Conservation (phyloP, 2,329 filamentous ascomycete genomes). For the Ophiostoma triangulosporum region DNA sequence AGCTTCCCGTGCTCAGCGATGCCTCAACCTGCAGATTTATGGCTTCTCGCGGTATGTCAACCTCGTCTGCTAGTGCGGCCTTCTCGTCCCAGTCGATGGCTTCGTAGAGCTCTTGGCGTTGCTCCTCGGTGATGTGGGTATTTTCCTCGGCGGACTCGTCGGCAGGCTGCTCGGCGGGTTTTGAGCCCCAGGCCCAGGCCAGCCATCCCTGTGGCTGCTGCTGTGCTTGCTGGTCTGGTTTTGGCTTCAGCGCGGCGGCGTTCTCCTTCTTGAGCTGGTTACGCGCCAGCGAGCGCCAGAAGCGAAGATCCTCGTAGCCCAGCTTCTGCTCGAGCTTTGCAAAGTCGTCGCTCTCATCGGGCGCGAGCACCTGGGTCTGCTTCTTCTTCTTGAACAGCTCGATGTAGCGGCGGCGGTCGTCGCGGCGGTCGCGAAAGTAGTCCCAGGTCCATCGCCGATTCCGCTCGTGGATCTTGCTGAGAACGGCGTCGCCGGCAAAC, state of each 20-base stretch:
- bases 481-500: slow-evolving; percentile 79
- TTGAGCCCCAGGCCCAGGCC: slow-evolving; percentile 81
- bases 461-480: slow-evolving; percentile 87
- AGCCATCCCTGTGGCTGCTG: slow-evolving; percentile 70
- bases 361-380: slow-evolving; percentile 54
- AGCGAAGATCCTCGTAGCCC: slow-evolving; percentile 86
- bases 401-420: slow-evolving; percentile 81
- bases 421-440: slow-evolving; percentile 83
- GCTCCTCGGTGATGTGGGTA: slow-evolving; percentile 83
- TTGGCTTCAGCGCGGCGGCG: slow-evolving; percentile 75
- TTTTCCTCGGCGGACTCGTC: slow-evolving; percentile 60
- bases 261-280: slow-evolving; percentile 95
- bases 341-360: slow-evolving; percentile 59
- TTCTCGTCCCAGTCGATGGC: slow-evolving; percentile 99
- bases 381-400: slow-evolving; percentile 92
- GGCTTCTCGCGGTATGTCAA: slow-evolving; percentile 82
- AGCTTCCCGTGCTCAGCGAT: slow-evolving; percentile 88
- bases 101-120: slow-evolving; percentile 90
- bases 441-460: slow-evolving; percentile 94
- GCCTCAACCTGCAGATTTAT: slow-evolving; percentile 88
- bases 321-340: slow-evolving; percentile 74
- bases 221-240: slow-evolving; percentile 29
- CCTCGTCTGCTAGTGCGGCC: slow-evolving; percentile 69
- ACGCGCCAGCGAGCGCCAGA: slow-evolving; percentile 88
- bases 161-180: slow-evolving; percentile 40